phyloP scores from a whole-genome alignment of 352 stramenopile genomes.

The Globisporangium cystogenes region DNA sequence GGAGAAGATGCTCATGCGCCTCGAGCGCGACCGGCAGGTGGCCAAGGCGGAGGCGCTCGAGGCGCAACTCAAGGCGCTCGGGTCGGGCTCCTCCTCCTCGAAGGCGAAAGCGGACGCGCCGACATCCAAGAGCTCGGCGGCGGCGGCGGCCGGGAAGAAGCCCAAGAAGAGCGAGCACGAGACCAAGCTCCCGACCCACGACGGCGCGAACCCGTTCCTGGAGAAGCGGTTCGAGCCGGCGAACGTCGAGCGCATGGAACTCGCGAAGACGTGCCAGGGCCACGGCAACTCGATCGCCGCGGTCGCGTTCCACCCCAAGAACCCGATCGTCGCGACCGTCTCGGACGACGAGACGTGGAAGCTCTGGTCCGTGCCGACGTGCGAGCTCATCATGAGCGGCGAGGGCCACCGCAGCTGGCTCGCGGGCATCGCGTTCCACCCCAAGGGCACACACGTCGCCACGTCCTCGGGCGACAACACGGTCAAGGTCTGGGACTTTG shows the following conservation, averaged over 20 bases:
- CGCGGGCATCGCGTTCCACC: conserved; percentile 89
- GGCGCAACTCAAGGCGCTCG: conserved; percentile 63
- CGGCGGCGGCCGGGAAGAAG: conserved; percentile 24
- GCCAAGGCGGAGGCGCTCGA: conserved; percentile 88
- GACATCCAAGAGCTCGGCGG: conserved; percentile 15
- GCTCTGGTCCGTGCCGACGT: conserved; percentile 90
- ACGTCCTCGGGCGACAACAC: conserved; percentile 91
- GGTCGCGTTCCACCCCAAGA: conserved; percentile 91
- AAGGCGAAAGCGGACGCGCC: conserved; percentile 7
- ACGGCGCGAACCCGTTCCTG: conserved; percentile 63
- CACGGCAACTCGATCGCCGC: conserved; percentile 89
- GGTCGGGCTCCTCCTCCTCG: conserved; percentile 2
- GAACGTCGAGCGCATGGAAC: conserved; percentile 64
- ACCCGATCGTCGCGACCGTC: conserved; percentile 89
- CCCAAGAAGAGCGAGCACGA: conserved; percentile 38
- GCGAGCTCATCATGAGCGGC: conserved; percentile 94
- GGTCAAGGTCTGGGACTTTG: conserved; percentile 95
- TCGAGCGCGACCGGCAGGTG: conserved; percentile 90
- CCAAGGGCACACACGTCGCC: conserved; percentile 87
- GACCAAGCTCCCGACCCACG: conserved; percentile 56
- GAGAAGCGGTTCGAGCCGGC: conserved; percentile 72
- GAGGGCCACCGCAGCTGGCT: conserved; percentile 92
- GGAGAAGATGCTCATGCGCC: conserved; percentile 96
- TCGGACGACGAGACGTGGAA: conserved; percentile 95
- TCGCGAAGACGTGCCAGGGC: conserved; percentile 85